Conservation (phyloP, 441 rosid genomes). For the Populus tomentosa region DNA sequence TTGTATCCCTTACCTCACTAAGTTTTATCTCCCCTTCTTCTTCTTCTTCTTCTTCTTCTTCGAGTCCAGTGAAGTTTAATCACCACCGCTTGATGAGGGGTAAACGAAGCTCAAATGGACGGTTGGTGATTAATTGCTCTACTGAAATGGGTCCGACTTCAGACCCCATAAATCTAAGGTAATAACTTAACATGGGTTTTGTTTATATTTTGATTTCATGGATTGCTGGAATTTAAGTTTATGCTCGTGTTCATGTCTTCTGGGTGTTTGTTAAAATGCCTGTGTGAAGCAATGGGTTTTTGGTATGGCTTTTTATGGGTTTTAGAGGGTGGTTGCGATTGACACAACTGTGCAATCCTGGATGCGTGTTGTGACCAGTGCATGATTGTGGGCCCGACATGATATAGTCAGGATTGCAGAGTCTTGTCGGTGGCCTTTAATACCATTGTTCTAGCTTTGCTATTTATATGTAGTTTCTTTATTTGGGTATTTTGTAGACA, state of each 20-base stretch:
- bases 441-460: neutral
- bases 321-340: neutral
- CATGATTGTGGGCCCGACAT: neutral
- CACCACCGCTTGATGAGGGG: slow-evolving; percentile 18
- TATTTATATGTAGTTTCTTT: neutral
- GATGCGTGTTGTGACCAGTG: neutral
- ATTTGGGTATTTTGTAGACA: neutral
- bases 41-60: slow-evolving; percentile 19
- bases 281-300: slow-evolving; percentile 16
- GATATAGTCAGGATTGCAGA: neutral
- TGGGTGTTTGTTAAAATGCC: slow-evolving; percentile 43
- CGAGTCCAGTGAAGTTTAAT: slow-evolving; percentile 21
- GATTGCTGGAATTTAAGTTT: neutral
- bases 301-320: neutral
- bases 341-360: neutral
- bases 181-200: neutral
- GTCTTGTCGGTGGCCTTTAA: neutral
- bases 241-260: slow-evolving; percentile 3
- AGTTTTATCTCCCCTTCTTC: slow-evolving; percentile 20
- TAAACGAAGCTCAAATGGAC: slow-evolving; percentile 26
- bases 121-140: slow-evolving; percentile 37
- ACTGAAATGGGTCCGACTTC: slow-evolving; percentile 40
- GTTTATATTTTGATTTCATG: neutral
- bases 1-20: slow-evolving; percentile 29
- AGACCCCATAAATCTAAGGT: slow-evolving; percentile 45